Evolutionary conservation across 176 grass and related monocot species (phyloP).

Genomic region (Canna indica): DNA sequence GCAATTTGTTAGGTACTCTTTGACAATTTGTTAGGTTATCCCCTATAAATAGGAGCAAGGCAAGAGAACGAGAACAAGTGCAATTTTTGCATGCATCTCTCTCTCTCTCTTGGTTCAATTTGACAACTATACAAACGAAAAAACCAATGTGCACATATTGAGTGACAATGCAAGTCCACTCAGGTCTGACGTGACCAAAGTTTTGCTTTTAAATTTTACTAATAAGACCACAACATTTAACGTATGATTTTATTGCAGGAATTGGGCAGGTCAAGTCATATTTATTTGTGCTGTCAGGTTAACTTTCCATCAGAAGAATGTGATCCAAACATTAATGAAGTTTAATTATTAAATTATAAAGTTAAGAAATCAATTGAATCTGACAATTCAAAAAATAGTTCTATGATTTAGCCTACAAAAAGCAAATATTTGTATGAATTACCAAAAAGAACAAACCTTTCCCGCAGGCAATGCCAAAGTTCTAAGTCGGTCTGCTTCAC

Average conservation of each 20-base stretch:
- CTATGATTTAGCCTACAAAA: no score
- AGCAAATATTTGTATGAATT: neutral
- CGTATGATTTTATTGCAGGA: neutral
- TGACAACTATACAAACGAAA: neutral
- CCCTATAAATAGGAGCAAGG: no score
- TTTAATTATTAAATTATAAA: neutral
- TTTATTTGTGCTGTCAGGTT: neutral
- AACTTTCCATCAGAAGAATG: neutral
- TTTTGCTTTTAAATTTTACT: neutral
- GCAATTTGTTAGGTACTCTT: no score
- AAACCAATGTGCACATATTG: neutral
- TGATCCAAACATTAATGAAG: neutral
- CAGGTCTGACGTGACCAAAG: neutral
- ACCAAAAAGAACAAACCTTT: slow-evolving; percentile 44
- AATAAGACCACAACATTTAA: neutral
- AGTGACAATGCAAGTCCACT: neutral
- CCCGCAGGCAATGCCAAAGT: slow-evolving; percentile 77
- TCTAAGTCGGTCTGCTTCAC: slow-evolving; percentile 62
- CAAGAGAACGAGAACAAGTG: no score
- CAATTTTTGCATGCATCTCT: no score
- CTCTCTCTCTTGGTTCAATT: no score
- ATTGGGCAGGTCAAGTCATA: neutral
- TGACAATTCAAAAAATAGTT: no score
- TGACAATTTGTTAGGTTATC: no score
- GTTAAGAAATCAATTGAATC: neutral